Conservation (phyloP, 371 early-diverging fungal genomes). For the Mucor saturninus region DNA sequence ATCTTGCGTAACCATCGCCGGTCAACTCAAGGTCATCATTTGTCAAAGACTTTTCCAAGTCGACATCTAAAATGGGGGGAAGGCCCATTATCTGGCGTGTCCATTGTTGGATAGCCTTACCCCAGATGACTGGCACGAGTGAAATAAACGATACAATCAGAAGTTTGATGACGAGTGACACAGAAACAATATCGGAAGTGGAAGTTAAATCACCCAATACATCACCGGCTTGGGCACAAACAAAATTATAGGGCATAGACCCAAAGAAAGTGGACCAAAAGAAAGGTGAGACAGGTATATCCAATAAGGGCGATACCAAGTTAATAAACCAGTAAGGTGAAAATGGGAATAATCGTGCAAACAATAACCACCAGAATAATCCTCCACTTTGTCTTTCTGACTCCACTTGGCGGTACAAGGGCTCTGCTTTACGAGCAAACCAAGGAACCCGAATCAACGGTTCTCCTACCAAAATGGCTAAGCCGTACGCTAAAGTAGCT, state of each 20-base stretch:
- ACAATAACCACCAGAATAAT: constrained; percentile 57
- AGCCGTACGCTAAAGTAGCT: constrained; percentile 49
- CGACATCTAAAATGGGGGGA: constrained; percentile 24
- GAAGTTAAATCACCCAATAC: constrained; percentile 52
- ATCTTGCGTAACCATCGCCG: constrained; percentile 12
- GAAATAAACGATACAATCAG: constrained; percentile 50
- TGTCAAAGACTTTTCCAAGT: constrained; percentile 24
- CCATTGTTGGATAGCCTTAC: constrained; percentile 41
- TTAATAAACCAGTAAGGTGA: constrained; percentile 62
- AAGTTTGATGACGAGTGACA: constrained; percentile 44
- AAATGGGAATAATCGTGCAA: constrained; percentile 53
- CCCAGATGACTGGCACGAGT: constrained; percentile 53
- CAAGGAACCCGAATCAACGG: constrained; percentile 52
- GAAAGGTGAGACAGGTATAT: constrained; percentile 49
- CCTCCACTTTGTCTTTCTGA: constrained; percentile 31
- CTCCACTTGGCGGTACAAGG: constrained; percentile 40
- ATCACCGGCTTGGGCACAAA: constrained; percentile 54
- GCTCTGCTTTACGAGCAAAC: constrained; percentile 39
- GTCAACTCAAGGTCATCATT: constrained; percentile 11
- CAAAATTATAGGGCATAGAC: constrained; percentile 53
- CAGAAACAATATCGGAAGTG: constrained; percentile 52
- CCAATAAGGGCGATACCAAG: constrained; percentile 50
- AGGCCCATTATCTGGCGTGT: constrained; percentile 24
- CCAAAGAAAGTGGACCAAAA: constrained; percentile 57
- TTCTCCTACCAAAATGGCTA: constrained; percentile 47